phyloP scores from a whole-genome alignment of 495 filamentous ascomycete species.

The Astrothelium subdiscretum region DNA sequence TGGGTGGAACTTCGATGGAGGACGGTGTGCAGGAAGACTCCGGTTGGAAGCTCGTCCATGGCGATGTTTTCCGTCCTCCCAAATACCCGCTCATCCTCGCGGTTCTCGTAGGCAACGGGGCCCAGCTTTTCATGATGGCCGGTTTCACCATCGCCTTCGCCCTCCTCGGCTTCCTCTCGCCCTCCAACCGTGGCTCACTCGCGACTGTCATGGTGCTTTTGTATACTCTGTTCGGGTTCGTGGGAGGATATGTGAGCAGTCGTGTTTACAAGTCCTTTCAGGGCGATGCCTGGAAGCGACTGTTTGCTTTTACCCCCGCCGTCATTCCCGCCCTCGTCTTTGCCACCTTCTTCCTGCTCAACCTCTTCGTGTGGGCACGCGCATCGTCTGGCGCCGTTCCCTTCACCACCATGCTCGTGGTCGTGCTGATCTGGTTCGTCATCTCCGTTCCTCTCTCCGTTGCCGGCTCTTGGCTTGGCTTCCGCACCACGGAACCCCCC shows the following conservation, averaged over 20 bases:
- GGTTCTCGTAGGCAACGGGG: conserved; percentile 83
- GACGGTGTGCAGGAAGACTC: conserved; percentile 96
- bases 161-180: conserved; percentile 85
- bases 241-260: conserved; percentile 84
- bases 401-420: conserved; percentile 89
- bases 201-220: conserved; percentile 84
- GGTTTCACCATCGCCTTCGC: conserved; percentile 89
- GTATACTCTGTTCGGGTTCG: conserved; percentile 83
- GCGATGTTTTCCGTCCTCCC: conserved; percentile 90
- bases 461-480: conserved; percentile 85
- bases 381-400: conserved; percentile 86
- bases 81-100: conserved; percentile 71
- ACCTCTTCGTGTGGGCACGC: conserved; percentile 91
- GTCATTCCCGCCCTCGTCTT: conserved; percentile 85
- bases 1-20: conserved; percentile 64
- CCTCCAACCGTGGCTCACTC: conserved; percentile 85
- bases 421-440: conserved; percentile 90
- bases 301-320: conserved; percentile 77
- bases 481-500: conserved; percentile 54
- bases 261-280: conserved; percentile 85
- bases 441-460: conserved; percentile 88
- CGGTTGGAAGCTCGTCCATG: conserved; percentile 96
- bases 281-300: conserved; percentile 87
- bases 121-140: conserved; percentile 95
- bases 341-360: conserved; percentile 77